Base-by-base conservation (phyloP, 352 stramenopile genomes). In the Detonula confervacea region DNA sequence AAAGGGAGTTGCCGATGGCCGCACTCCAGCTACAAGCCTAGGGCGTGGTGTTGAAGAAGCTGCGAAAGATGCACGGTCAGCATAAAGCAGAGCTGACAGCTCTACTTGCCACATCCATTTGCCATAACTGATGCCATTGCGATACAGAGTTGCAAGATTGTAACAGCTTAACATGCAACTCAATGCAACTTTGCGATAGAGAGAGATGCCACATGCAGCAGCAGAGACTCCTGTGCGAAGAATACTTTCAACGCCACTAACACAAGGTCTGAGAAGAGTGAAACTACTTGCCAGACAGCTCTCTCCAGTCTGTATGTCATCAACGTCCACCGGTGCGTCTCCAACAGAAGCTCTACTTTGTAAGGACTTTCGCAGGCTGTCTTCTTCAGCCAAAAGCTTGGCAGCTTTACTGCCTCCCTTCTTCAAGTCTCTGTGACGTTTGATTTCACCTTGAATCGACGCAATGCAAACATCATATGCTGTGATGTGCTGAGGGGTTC, bases 31-130 rank as follows among this genome's bases (percentile, higher is more conserved):
- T 25, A 87, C 39, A 33, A 79, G 60, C 29, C 70, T 66, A 25
- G 85, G 79, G 2, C 85, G 25, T 33, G 79, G 73, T 12, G 57
- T 88, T 30, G 79, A 89, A 11, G 81, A 81, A 5, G 75, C 71
- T 12, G 49, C 61, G 33, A 79, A 77, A 25, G 69, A 57, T 22
- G 64, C 64, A 22, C 55, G 52, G 24, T 88, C 79, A 2, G 73
- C 22, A n/a, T 59, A 61, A 14, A 80, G 55, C 20, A 78, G 70
- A 9, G 81, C 39, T 3, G 54, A 46, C 6, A 84, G 30, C 29
- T 91, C 85, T 11, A 80, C 64, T 37, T 81, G 68, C 72, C 67
- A 88, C 85, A 91, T 89, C 8, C 75, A 56, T 27, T 80, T 88
- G 30, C 85, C 82, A 54, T 91, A 91, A 5, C 80, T 71, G 47